Evolutionary conservation across 129 eudicot genomes (phyloP).

Genomic region (Rutidosis leptorrhynchoides): DNA sequence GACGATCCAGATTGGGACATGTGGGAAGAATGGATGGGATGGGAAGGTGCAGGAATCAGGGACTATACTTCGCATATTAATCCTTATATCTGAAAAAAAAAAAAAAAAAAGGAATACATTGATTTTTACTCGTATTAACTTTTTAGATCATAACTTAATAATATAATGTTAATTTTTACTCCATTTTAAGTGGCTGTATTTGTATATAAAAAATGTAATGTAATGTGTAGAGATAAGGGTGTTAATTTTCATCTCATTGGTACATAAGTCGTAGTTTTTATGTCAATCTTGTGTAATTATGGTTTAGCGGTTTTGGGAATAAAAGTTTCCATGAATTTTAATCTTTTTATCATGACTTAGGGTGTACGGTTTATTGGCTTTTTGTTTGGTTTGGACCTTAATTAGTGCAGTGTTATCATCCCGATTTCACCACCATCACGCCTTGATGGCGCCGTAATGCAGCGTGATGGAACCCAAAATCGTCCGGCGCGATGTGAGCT

Average conservation of each 20-base stretch:
- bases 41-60: conserved; percentile 92
- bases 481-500: no score
- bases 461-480: no score
- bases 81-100: conserved; percentile 52
- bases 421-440: no score
- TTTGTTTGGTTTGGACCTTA: no score
- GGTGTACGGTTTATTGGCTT: background rate
- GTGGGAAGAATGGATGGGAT: conserved; percentile 97
- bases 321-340: background rate
- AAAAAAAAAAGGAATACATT: conserved; percentile 16
- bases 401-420: no score
- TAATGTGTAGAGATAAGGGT: conserved; percentile 27
- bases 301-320: background rate
- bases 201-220: conserved; percentile 23
- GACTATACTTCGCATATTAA: conserved; percentile 72
- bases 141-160: conserved; percentile 12
- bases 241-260: conserved; percentile 23
- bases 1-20: conserved; percentile 64
- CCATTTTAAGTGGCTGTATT: background rate
- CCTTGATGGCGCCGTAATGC: no score
- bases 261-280: conserved; percentile 24
- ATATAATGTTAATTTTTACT: background rate
- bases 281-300: conserved; percentile 31
- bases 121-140: background rate
- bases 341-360: background rate